Base-by-base conservation (phyloP, 306 rosid genomes). In the Potentilla sterilis region DNA sequence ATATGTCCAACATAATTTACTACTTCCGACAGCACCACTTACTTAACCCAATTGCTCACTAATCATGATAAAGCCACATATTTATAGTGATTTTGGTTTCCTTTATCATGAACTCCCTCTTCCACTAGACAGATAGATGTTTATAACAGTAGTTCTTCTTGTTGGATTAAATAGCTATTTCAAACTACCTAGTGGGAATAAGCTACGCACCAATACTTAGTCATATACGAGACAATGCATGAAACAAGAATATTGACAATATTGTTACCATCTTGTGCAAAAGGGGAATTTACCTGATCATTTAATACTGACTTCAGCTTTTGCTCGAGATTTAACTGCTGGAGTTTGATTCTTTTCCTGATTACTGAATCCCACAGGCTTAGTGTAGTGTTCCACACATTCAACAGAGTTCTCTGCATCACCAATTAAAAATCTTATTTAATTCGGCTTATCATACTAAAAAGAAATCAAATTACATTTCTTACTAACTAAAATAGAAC, bases 291-390 rank as follows among this genome's bases (percentile, higher is more conserved):
- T 92, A 96, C 99, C 81, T 96, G 99, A 83, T 80, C 87, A 75
- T 85, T 96, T 90, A 96, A 85, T 82, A 92, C 73, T 41, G 86
- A 88, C 58, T 85, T 88, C 85, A 90, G 85, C 87, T 92, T 90
- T 64, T 92, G 86, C 85, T 90, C 97, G 47, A 92, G 94, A 87
- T 86, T 91, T 96, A 92, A 78, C 87, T 84, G 92, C 77, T 88
- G 98, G 74, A 92, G 88, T 87, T 78, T 67, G 81, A 88, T 87
- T 83, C 93, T 86, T 88, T 96, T 89, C 82, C 89, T 86, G 83
- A 81, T 85, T 28, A 96, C 96, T 6, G 92, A 90, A 83, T 92
- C 93, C 97, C 96, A 77, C 70, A 90, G 81, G 77, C 87, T 83
- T 54, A 83, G 79, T 24, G 87, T 86, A 64, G 92, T 66, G 66